Base-by-base conservation (phyloP, 106 monocot species). In the Xerophyta viscosa region DNA sequence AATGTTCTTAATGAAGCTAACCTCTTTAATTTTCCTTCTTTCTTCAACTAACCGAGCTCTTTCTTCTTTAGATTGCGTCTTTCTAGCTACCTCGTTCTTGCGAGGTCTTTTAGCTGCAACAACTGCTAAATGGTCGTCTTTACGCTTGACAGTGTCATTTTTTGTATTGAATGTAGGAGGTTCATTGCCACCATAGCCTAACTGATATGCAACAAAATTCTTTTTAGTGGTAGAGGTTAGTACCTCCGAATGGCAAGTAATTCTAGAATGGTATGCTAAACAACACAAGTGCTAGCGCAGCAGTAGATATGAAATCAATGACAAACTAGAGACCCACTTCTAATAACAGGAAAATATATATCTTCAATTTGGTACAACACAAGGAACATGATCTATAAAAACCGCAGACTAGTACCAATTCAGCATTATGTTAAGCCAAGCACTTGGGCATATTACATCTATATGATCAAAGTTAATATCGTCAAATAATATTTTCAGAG, bases 1-100 rank as follows among this genome's bases (percentile, higher is more conserved):
- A 17, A 24, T 27, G 61, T 15, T 8, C 6, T 29, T 24, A n/a
- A 20, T 31, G 27, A 50, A 19, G 21, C 66, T 63, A 21, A 81
- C 87, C 66, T 80, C 52, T 78, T 83, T 48, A 50, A 51, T 67
- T 93, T 87, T 29, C 52, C 87, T 93, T 36, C 57, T 68, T 84
- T 93, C 87, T 70, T 87, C 70, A 37, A 52, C 33, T 29, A 63
- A 54, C 60, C 59, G 58, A 52, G 27, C 29, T 75, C 80, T 93
- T 53, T 77, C 83, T 74, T 87, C 87, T 64, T 84, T 77, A 57
- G 60, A 41, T 60, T 75, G 50, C 47, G 69, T 80, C 58, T 74
- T 93, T 65, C 59, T 87, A 23, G 62, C 56, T 61, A 58, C 27
- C 37, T 73, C 76, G 20, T 30, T 50, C 53, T 53, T 66, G n/a